Base-by-base conservation (phyloP, 1,139 yeast genomes). In the Yamadazyma spencermartinsiae region DNA sequence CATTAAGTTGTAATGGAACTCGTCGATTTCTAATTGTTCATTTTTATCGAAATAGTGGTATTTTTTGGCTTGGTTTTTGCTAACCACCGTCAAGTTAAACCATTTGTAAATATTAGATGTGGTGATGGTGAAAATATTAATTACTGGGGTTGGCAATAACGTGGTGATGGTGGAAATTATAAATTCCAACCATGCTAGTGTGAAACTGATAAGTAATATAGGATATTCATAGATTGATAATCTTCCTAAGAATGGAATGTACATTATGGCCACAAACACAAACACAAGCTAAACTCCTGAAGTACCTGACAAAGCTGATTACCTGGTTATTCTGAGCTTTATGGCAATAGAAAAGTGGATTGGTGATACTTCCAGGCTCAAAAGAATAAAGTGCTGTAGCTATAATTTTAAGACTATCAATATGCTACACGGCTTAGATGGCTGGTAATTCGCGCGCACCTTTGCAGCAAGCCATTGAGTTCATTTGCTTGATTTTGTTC, bases 151-250 rank as follows among this genome's bases (percentile, higher is more conserved):
- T 2, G 77, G 77, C 19, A 72, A 56, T 2, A 65, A 37, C 18
- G 48, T 41, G 4, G 75, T 68, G 32, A 71, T 61, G 24, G 57
- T 32, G 12, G 70, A 56, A 15, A 68, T 50, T 8, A 64, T 46
- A 37, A 59, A 69, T 43, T 72, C 77, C 2, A 55, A 27, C 76
- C 76, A 72, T 8, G 76, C 69, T 30, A 69, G 51, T 3, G 62
- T 30, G 44, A 72, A 58, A 25, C 73, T 67, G 3, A 65, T 38
- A 9, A 60, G 29, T 10, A 70, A 55, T 2, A 68, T 45, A 1
- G 70, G 68, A 66, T 74, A 70, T 44, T 70, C 76, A 23, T 41
- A 50, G 12, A 51, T 40, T 36, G 51, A 57, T 42, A 63, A 39
- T 41, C 76, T 52, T 4, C 75, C 74, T 25, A 70, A 41, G 4